A percentile compares a stretch with the other conserved stretches of the same genome.
Evolutionary conservation across 2,329 filamentous ascomycete genomes (phyloP).

Genomic region (Ophiostoma montium): DNA sequence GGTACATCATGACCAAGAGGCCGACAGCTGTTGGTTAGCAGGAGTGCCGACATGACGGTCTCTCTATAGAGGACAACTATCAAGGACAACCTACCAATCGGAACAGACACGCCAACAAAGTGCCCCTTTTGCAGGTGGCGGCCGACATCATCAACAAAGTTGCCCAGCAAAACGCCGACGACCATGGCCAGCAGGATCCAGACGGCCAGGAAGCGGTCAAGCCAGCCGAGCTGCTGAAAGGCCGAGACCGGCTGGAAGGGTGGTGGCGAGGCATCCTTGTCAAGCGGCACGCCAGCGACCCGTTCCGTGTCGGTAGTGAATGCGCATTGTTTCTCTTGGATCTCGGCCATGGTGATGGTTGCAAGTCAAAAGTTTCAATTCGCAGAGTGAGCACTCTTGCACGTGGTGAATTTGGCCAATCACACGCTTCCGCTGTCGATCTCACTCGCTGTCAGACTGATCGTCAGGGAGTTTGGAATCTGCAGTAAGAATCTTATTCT

Average conservation of each 20-base stretch:
- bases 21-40: slow-evolving; percentile 61
- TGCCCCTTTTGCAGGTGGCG: slow-evolving; percentile 52
- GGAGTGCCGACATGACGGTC: too few relatives aligned
- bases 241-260: slow-evolving; percentile 25
- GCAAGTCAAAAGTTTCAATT: too few relatives aligned
- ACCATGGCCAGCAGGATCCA: slow-evolving; percentile 73
- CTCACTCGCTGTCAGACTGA: too few relatives aligned
- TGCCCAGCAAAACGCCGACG: slow-evolving; percentile 60
- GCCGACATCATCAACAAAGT: slow-evolving; percentile 52
- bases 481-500: too few relatives aligned
- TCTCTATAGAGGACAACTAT: not conserved
- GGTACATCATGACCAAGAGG: slow-evolving; percentile 86
- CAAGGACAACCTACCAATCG: slow-evolving; percentile 19
- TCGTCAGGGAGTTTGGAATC: too few relatives aligned
- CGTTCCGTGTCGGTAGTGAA: not conserved
- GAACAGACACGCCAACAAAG: slow-evolving; percentile 40
- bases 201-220: slow-evolving; percentile 50
- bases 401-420: too few relatives aligned
- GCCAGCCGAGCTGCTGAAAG: slow-evolving; percentile 40
- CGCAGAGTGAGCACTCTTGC: too few relatives aligned
- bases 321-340: too few relatives aligned
- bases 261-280: too few relatives aligned
- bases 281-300: not conserved
- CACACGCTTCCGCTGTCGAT: too few relatives aligned
- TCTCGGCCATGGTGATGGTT: too few relatives aligned